A percentile compares a stretch with the other conserved stretches of the same genome.
phyloP scores from a whole-genome alignment of 306 rosid genomes.

The Lithocarpus polystachyus region DNA sequence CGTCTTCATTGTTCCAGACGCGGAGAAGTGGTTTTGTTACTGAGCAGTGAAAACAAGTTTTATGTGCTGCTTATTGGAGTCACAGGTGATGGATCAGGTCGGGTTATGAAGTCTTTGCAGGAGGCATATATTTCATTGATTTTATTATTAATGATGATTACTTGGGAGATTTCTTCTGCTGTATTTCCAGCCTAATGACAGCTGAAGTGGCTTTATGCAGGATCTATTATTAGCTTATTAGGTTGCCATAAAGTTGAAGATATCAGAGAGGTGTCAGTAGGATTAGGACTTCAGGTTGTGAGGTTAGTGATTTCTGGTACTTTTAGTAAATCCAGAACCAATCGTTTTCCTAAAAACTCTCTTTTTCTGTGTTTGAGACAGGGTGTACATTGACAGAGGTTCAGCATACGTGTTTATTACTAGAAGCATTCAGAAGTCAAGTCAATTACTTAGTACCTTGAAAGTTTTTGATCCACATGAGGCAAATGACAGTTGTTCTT shows the following conservation, averaged over 20 bases:
- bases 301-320: constrained; percentile 56
- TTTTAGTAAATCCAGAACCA: constrained; percentile 9
- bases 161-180: constrained; percentile 2
- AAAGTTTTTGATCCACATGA: constrained; percentile 42
- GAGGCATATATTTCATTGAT: constrained; percentile 15
- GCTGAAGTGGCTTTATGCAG: constrained; percentile 39
- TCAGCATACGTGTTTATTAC: constrained; percentile 65
- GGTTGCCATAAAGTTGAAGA: constrained; percentile 70
- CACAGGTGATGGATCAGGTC: constrained; percentile 71
- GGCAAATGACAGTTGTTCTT: constrained; percentile 39
- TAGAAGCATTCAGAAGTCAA: constrained; percentile 72
- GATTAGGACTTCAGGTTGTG: constrained; percentile 83
- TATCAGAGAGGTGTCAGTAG: constrained; percentile 69
- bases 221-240: constrained; percentile 33
- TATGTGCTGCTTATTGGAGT: constrained; percentile 55
- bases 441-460: constrained; percentile 51
- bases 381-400: constrained; percentile 56
- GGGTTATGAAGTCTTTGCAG: constrained; percentile 22
- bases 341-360: constrained; percentile 16
- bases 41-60: constrained; percentile 78
- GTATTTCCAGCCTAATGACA: constrained; percentile 5
- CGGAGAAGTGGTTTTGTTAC: constrained; percentile 76
- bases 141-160: background rate
- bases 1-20: constrained; percentile 18
- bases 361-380: constrained; percentile 32